Evolutionary conservation across 768 basidiomycete genomes (phyloP), one percentile per base, ranked within the genome.

Genomic region (Tulasnella sp.): DNA sequence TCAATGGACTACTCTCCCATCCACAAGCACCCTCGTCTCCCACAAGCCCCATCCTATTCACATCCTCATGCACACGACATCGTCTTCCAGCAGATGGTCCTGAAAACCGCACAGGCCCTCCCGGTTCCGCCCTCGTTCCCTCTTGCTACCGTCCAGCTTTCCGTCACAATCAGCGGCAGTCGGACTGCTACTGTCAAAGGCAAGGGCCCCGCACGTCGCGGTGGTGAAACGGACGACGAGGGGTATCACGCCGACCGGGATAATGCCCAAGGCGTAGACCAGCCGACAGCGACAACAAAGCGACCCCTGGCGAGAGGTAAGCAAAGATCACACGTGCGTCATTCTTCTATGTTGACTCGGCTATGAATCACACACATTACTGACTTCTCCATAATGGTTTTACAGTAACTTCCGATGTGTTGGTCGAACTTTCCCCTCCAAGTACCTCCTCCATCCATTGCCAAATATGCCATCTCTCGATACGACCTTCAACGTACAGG

Each of bases 61-160:
- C 55, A 56, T 42, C 55, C 55, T 47, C 34, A 38, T 15, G 34
- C 34, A 38, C 55, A 56, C n/a, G 55, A 56, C 13, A 17, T 56
- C 55, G 55, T 56, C 55, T 56, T 56, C 42, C 55, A 56, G 30
- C 55, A 56, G 44, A 38, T 56, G 27, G 41, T 56, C 34, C 55
- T 29, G 24, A 42, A 23, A 9, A 43, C 55, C 26, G 29, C 27
- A 24, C 55, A 56, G 30, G 17, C 34, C 55, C 1, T 56, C 55
- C 27, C 26, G 41, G 43, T 56, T 27, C 43, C 53, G 53, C 41
- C 29, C 29, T 19, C 38, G 29, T 27, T 23, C 30, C 42, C 19
- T 17, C n/a, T 43, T 11, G 42, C 41, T 34, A 56, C 27, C 23
- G 26, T 23, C 34, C 55, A 38, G 55, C 43, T 29, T 56, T 24